Evolutionary conservation across 2,329 filamentous ascomycete genomes (phyloP).

Genomic region (Stemphylium beticola): DNA sequence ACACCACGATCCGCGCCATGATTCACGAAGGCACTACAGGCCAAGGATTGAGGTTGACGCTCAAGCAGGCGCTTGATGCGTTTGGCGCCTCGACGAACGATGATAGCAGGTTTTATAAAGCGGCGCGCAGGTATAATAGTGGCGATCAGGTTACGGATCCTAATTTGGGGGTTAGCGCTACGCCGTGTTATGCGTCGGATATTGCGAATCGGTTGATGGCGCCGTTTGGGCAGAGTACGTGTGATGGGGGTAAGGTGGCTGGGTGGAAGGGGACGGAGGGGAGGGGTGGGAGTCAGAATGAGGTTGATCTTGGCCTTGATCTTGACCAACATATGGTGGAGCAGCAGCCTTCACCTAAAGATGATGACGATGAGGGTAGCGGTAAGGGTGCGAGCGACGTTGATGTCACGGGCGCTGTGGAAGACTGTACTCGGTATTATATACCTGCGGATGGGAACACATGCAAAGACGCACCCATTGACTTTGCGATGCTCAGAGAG

Average conservation of each 20-base stretch:
- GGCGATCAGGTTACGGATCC: constrained; percentile 47
- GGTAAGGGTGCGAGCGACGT: constrained; percentile 25
- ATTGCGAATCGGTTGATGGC: constrained; percentile 56
- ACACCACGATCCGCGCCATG: constrained; percentile 48
- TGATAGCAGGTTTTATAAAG: constrained; percentile 54
- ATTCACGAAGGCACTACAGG: constrained; percentile 54
- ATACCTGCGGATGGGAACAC: too few species aligned
- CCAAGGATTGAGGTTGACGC: constrained; percentile 51
- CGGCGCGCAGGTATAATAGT: constrained; percentile 60
- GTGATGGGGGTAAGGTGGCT: too few species aligned
- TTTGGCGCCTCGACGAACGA: constrained; percentile 26
- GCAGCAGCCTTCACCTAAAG: neutral
- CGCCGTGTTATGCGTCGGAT: constrained; percentile 36
- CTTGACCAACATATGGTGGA: too few species aligned
- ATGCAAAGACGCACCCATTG: too few species aligned
- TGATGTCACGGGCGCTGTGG: neutral
- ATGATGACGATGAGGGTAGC: too few species aligned
- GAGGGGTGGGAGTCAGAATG: too few species aligned
- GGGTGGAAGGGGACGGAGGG: too few species aligned
- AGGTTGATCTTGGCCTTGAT: too few species aligned
- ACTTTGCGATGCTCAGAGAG: too few species aligned
- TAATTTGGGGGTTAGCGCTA: constrained; percentile 43
- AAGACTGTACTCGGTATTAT: constrained; percentile 29
- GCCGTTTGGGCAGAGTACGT: too few species aligned
- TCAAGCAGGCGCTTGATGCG: constrained; percentile 46